Percentiles rank a stretch among this genome's conserved stretches.
phyloP scores from a whole-genome alignment of 2,329 filamentous ascomycete species.

The Penicillium sp. region DNA sequence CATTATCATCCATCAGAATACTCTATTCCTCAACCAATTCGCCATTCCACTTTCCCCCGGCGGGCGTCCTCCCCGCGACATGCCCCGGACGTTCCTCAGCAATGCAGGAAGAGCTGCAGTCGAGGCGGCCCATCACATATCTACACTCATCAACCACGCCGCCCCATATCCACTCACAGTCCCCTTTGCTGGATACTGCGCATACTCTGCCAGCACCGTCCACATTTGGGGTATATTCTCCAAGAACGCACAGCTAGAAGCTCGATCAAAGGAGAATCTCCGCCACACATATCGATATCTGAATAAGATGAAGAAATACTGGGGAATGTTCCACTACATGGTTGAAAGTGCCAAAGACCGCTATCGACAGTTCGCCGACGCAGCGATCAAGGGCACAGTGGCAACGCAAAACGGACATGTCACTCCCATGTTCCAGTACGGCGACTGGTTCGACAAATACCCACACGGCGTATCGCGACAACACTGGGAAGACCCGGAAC shows the following conservation, averaged over 20 bases:
- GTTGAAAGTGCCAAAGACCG: slow-evolving; percentile 89
- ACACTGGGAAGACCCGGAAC: slow-evolving; percentile 79
- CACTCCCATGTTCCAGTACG: slow-evolving; percentile 84
- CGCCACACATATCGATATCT: slow-evolving; percentile 88
- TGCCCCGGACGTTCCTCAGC: slow-evolving; percentile 77
- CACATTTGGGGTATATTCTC: slow-evolving; percentile 93
- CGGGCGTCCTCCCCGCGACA: slow-evolving; percentile 68
- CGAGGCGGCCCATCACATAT: slow-evolving; percentile 84
- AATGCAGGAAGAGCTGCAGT: slow-evolving; percentile 77
- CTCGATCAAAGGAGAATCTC: slow-evolving; percentile 79
- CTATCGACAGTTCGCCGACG: slow-evolving; percentile 83
- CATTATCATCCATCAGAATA: slow-evolving; percentile 85
- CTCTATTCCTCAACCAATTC: slow-evolving; percentile 87
- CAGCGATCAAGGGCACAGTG: slow-evolving; percentile 68
- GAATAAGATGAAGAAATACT: slow-evolving; percentile 93
- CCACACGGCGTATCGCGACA: slow-evolving; percentile 86
- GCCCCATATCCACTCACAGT: slow-evolving; percentile 82
- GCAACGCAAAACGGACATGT: slow-evolving; percentile 46
- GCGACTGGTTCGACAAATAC: slow-evolving; percentile 96
- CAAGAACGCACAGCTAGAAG: slow-evolving; percentile 75
- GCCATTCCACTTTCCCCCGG: slow-evolving; percentile 73
- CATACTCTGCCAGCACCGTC: slow-evolving; percentile 91
- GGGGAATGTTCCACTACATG: slow-evolving; percentile 99
- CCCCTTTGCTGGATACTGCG: slow-evolving; percentile 93
- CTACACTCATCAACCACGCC: slow-evolving; percentile 78